Base-by-base conservation (phyloP, 768 basidiomycete species). In the Albatrellus ellisii region DNA sequence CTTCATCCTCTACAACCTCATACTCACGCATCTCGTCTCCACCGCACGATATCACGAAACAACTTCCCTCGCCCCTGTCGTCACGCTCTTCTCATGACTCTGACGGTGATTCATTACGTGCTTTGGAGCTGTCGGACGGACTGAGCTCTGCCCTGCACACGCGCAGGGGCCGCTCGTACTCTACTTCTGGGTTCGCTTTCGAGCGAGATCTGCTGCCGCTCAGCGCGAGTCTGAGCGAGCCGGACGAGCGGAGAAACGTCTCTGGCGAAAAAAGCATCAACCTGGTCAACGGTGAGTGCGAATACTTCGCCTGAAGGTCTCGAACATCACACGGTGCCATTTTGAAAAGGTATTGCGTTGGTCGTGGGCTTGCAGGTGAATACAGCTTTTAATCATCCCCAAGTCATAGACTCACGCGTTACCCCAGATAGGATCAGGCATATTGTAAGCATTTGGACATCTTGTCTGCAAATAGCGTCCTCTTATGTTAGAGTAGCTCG, bases 381-480 rank as follows among this genome's bases (percentile, higher is more conserved):
- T 26, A 31, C 9, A 28, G 21, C 12, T 20, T 21, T 50, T 17
- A 20, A 32, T 26, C 21, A 27, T 40, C 50, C 37, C 4, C 9
- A 42, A 33, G 17, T 36, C 2, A 42, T 15, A 28, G 29, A 22
- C 17, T 45, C 26, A 45, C 22, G 32, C 35, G 17, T 46, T 5
- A 4, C 12, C 8, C 34, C 47, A 84, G 79, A 85, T 89, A 60
- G 90, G 90, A 12, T 92, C 89, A 14, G 90, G 90, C 26, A 95
- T 95, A 45, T 95, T 94, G 87, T 89, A 55, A 36, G 35, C 20
- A 18, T 36, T 22, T 49, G 80, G 56, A 15, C n/a, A 15, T 20
- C 12, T 26, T 25, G 3, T 36, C 12, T 22, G 8, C 9, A 42
- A 20, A 22, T 11, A 45, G 52, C 48, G 15, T 33, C 39, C 21